Evolutionary conservation across 495 filamentous ascomycete genomes (phyloP).

Genomic region (Aspergillus coremiiformis): DNA sequence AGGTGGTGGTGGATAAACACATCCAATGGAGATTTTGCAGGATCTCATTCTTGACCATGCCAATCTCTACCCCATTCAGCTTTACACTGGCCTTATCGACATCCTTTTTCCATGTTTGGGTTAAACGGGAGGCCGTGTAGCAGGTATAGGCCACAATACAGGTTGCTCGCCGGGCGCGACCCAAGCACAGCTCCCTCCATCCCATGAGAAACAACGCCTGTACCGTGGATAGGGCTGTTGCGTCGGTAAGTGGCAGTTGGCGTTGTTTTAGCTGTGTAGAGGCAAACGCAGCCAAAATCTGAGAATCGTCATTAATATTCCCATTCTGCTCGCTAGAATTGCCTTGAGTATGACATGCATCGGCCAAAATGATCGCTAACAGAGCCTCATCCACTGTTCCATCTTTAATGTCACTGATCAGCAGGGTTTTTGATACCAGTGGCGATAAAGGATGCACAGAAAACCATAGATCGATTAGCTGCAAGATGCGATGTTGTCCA

Average conservation of each 20-base stretch:
- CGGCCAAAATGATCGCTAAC: conserved; percentile 1
- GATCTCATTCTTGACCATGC: neutral
- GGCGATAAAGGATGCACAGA: conserved; percentile 2
- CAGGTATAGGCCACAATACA: conserved; percentile 1
- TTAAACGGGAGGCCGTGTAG: neutral
- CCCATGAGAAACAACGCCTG: neutral
- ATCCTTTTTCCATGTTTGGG: neutral
- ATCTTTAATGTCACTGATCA: neutral
- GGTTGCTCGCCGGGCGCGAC: conserved; percentile 1
- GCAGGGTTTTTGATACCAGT: conserved; percentile 4
- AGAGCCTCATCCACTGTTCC: neutral
- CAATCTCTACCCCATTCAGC: conserved; percentile 2
- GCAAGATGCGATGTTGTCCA: neutral
- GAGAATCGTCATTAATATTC: neutral
- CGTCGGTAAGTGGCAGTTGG: neutral
- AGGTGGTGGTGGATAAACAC: neutral
- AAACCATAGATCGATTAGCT: conserved; percentile 9
- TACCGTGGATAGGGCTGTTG: neutral
- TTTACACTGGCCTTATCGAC: neutral
- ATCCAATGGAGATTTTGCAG: conserved; percentile 6
- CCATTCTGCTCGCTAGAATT: neutral
- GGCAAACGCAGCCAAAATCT: neutral
- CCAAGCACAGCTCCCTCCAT: conserved; percentile 1
- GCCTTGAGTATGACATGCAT: neutral
- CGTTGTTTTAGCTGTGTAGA: neutral